Conservation (phyloP, 805 yeast species). For the Lachancea sp. region DNA sequence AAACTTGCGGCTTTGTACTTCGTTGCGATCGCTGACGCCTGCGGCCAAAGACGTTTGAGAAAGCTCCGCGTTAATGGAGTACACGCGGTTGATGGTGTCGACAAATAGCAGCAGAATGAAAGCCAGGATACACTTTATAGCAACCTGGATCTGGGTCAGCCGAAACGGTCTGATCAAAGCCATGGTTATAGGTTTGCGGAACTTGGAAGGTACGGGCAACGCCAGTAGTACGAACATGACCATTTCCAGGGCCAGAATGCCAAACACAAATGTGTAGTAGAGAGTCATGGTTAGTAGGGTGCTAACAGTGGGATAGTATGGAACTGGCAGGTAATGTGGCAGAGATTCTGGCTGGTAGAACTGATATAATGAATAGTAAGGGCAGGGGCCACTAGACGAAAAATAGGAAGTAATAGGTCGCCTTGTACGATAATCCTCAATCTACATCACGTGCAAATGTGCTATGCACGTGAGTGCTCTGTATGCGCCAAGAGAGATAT, state of each 20-base stretch:
- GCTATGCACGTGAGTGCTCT: too few relatives aligned
- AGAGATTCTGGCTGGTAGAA: too few relatives aligned
- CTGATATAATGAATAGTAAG: too few relatives aligned
- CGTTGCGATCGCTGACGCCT: constrained; percentile 56
- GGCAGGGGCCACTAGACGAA: too few relatives aligned
- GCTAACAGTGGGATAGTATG: too few relatives aligned
- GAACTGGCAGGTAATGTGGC: too few relatives aligned
- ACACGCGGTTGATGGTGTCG: constrained; percentile 83
- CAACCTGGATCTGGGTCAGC: constrained; percentile 64
- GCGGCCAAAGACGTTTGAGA: constrained; percentile 24
- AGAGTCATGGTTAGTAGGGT: constrained; percentile 21
- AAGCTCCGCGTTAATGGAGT: constrained; percentile 59
- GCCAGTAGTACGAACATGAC: constrained; percentile 71
- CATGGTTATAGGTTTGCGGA: constrained; percentile 61
- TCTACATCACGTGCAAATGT: too few relatives aligned
- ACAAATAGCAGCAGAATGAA: constrained; percentile 78
- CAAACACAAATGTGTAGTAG: constrained; percentile 48
- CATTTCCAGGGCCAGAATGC: constrained; percentile 73
- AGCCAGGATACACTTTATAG: constrained; percentile 73
- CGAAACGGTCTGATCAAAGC: constrained; percentile 63
- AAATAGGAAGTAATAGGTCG: too few relatives aligned
- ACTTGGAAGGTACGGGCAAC: constrained; percentile 72
- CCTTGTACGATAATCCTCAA: too few relatives aligned
- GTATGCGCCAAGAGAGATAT: too few relatives aligned
- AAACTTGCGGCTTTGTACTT: constrained; percentile 83